Evolutionary conservation across 2,329 filamentous ascomycete genomes (phyloP).

Genomic region (Xylariaceae sp.): DNA sequence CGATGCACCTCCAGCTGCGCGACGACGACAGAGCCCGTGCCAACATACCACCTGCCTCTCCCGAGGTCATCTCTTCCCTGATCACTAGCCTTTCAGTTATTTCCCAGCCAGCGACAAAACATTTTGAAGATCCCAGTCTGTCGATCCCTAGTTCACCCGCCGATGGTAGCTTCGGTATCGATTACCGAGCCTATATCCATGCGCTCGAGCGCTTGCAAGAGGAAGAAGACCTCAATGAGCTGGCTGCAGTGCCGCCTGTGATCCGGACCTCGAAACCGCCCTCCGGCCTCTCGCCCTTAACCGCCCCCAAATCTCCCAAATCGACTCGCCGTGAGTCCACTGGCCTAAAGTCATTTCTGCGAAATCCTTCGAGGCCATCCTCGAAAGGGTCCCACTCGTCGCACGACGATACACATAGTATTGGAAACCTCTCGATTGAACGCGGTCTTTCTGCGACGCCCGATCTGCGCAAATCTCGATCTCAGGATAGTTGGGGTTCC

Average conservation of each 20-base stretch:
- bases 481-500: conserved; percentile 58
- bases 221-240: conserved; percentile 49
- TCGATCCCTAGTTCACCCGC: conserved; percentile 36
- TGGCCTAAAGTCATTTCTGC: conserved; percentile 56
- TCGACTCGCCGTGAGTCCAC: conserved; percentile 44
- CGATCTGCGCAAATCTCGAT: conserved; percentile 48
- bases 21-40: conserved; percentile 22
- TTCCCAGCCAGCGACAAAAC: conserved; percentile 60
- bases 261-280: conserved; percentile 78
- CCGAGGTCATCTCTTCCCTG: conserved; percentile 63
- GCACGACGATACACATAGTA: conserved; percentile 55
- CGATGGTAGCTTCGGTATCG: conserved; percentile 60
- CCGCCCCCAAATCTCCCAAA: conserved; percentile 54
- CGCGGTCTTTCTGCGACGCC: conserved; percentile 43
- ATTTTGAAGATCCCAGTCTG: conserved; percentile 56
- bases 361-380: conserved; percentile 52
- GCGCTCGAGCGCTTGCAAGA: conserved; percentile 45
- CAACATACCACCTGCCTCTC: conserved; percentile 46
- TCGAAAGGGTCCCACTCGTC: conserved; percentile 52
- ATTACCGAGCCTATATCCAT: conserved; percentile 62
- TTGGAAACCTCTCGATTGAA: conserved; percentile 61
- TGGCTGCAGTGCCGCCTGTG: conserved; percentile 62
- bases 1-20: conserved; percentile 27
- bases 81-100: conserved; percentile 67
- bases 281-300: conserved; percentile 67